Conservation (phyloP, 2,329 filamentous ascomycete genomes). For the Pezicula radicicola region DNA sequence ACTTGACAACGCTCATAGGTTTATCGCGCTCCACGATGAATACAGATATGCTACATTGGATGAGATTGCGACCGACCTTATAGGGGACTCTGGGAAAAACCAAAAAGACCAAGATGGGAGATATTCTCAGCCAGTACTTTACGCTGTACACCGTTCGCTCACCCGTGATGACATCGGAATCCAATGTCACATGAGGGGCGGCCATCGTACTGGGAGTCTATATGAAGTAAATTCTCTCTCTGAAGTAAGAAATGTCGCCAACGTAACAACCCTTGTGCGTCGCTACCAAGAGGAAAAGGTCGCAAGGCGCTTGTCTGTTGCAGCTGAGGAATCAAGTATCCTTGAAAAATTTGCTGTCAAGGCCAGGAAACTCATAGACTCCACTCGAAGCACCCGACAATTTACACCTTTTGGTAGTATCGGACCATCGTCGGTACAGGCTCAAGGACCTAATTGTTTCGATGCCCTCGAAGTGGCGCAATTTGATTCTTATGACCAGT, state of each 20-base stretch:
- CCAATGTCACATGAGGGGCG: conserved; percentile 43
- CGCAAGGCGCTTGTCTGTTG: background rate
- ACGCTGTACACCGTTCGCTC: conserved; percentile 68
- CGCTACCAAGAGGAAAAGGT: conserved; percentile 44
- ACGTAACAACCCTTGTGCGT: conserved; percentile 50
- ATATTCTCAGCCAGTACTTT: conserved; percentile 50
- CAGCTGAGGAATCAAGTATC: background rate
- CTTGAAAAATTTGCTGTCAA: conserved; percentile 44
- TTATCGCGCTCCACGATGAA: conserved; percentile 39
- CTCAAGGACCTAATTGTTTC: conserved; percentile 6
- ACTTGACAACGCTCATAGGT: conserved; percentile 46
- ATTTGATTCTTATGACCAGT: conserved; percentile 10
- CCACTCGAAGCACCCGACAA: conserved; percentile 44
- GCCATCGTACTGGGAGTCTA: conserved; percentile 49
- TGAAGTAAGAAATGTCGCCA: conserved; percentile 49
- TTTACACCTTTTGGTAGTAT: conserved; percentile 51
- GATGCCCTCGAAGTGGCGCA: conserved; percentile 4
- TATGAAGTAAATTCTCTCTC: conserved; percentile 59
- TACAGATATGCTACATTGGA: conserved; percentile 38
- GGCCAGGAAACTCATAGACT: conserved; percentile 47
- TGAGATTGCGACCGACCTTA: conserved; percentile 41
- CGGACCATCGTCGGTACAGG: conserved; percentile 28
- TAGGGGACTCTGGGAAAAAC: conserved; percentile 9
- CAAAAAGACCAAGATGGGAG: conserved; percentile 24
- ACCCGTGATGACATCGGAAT: conserved; percentile 60